phyloP scores from a whole-genome alignment of 108 stramenopile genomes.

The Licmophora abbreviata region DNA sequence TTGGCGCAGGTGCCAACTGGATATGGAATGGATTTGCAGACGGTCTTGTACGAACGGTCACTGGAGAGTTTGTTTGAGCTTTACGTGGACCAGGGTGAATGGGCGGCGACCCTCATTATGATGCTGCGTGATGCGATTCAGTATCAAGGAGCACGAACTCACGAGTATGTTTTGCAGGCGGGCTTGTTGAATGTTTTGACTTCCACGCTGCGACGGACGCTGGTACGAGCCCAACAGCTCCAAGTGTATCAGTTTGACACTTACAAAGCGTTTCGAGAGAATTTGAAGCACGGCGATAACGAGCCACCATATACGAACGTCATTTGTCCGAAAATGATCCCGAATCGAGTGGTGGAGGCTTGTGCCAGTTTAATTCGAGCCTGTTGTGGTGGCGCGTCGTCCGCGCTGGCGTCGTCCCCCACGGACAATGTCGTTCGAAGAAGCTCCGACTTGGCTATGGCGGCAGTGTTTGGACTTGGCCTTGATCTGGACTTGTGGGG shows the following conservation, averaged over 20 bases:
- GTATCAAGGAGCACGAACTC: constrained; percentile 52
- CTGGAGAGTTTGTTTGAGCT: constrained; percentile 58
- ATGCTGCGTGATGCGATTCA: constrained; percentile 42
- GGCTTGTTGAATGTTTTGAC: constrained; percentile 61
- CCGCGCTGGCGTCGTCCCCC: constrained; percentile 21
- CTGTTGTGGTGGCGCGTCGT: constrained; percentile 4
- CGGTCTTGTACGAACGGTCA: constrained; percentile 27
- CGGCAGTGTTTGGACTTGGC: constrained; percentile 67
- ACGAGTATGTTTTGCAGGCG: constrained; percentile 73
- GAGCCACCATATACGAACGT: not conserved
- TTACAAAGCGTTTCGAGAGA: too few species aligned
- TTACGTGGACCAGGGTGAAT: constrained; percentile 37
- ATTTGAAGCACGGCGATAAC: too few species aligned
- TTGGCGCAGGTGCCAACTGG: constrained; percentile 60
- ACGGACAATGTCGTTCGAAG: constrained; percentile 45
- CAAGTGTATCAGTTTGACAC: constrained; percentile 11
- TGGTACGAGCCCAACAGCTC: constrained; percentile 49
- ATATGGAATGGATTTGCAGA: constrained; percentile 34
- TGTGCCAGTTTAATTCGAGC: constrained; percentile 42
- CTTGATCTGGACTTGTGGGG: constrained; percentile 80
- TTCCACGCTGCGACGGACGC: constrained; percentile 41
- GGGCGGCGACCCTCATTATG: constrained; percentile 39
- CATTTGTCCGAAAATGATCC: constrained; percentile 30
- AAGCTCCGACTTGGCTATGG: constrained; percentile 67
- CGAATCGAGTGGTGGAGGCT: constrained; percentile 32